phyloP scores from a whole-genome alignment of 2,329 filamentous ascomycete genomes.

The Diaporthe nobilis region DNA sequence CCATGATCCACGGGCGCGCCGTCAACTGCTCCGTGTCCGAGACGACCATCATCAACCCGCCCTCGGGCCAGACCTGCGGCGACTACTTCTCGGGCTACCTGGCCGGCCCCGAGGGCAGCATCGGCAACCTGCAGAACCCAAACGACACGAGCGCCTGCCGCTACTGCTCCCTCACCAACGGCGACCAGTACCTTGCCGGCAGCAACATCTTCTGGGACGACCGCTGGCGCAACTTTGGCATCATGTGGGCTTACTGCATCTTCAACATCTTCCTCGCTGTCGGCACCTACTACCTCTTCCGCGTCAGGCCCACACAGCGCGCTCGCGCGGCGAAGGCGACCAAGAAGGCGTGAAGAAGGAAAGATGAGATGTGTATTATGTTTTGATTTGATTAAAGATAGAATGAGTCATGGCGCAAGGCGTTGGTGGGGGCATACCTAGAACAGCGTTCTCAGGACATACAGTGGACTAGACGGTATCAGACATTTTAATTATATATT shows the following conservation, averaged over 20 bases:
- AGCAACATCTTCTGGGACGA: constrained; percentile 65
- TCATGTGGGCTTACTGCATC: constrained; percentile 76
- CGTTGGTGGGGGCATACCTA: background rate
- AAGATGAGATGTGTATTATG: background rate
- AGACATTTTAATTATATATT: no score
- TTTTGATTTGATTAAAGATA: constrained; percentile 8
- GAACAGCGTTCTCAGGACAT: background rate
- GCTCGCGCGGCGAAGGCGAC: background rate
- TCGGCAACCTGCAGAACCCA: constrained; percentile 75
- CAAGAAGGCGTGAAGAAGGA: constrained; percentile 16
- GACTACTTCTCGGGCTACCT: constrained; percentile 74
- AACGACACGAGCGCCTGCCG: constrained; percentile 69
- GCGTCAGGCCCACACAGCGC: constrained; percentile 57
- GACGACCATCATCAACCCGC: constrained; percentile 75
- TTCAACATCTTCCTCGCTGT: constrained; percentile 75
- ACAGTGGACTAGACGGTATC: background rate
- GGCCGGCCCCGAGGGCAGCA: constrained; percentile 48
- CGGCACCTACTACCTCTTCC: constrained; percentile 73
- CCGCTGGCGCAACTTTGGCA: constrained; percentile 78
- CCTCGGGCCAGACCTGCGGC: constrained; percentile 72
- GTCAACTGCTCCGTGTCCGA: constrained; percentile 70
- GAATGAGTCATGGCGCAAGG: constrained; percentile 17
- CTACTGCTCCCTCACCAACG: constrained; percentile 76
- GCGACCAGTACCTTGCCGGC: constrained; percentile 70
- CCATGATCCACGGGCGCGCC: constrained; percentile 69